Evolutionary conservation across 2,329 filamentous ascomycete species (phyloP), one percentile per base, ranked within the genome.

Genomic region (Trichoderma sp.): DNA sequence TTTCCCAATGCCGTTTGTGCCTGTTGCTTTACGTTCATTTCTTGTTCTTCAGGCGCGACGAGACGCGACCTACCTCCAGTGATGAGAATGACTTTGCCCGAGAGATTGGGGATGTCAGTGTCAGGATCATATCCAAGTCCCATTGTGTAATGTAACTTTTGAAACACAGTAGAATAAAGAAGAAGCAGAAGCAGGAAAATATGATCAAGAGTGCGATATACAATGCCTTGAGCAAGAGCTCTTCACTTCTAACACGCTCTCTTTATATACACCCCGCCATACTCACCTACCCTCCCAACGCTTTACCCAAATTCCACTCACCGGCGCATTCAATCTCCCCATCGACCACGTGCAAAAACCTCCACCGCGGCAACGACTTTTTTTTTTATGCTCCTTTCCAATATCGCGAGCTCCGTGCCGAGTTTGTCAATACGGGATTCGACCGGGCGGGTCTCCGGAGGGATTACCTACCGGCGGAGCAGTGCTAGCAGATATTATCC

Each of bases 31-130:
- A 75, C 92, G 7, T 27, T 56, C 1, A 56, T 5, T 56, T 22
- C 17, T 17, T 61, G 9, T 19, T 61, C 32, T 13, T 56, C 2
- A 4, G 5, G 5, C 10, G 39, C 13, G 13, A 39, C 17, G 8
- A 17, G 37, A 7, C 15, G 32, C 1, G 32, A 27, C 17, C 12
- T 56, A 35, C 64, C 93, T 63, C 93, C 93, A 0, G 93, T 97
- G 17, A 97, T 89, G 25, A 97, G 84, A 52, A 88, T 92, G 13
- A 93, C 90, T 76, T 89, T 90, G 68, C 88, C 92, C 76, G 94
- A 88, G 34, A 97, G 85, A 6, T 91, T 92, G 5, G 76, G 73
- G 39, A 85, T 82, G 70, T 84, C 82, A 19, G 42, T 70, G 5
- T 70, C 50, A 0, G 73, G 70, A 19, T 69, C 53, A 59, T 61